Conservation (phyloP, 2,329 filamentous ascomycete genomes). For the Microascus cirrosus region DNA sequence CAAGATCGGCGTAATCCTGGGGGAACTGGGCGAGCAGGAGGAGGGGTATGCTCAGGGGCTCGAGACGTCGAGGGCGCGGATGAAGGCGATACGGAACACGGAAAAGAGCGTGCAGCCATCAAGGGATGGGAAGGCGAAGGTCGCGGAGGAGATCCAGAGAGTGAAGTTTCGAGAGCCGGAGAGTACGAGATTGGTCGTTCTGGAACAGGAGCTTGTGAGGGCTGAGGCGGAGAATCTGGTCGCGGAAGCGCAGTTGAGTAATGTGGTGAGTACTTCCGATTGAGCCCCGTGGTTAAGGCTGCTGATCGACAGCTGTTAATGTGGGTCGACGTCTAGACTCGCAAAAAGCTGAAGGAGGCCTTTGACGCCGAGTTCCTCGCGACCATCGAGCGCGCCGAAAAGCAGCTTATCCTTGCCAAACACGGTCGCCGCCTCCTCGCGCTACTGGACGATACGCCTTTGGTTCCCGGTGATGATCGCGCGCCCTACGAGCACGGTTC, state of each 20-base stretch:
- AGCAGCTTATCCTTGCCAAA: constrained; percentile 87
- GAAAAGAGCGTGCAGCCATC: constrained; percentile 92
- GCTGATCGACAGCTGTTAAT: background rate
- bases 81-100: constrained; percentile 92
- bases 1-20: constrained; percentile 86
- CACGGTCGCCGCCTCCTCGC: constrained; percentile 78
- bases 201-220: constrained; percentile 93
- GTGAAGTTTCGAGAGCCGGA: constrained; percentile 87
- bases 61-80: constrained; percentile 68
- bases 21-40: constrained; percentile 90
- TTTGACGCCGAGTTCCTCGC: constrained; percentile 82
- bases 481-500: constrained; percentile 53
- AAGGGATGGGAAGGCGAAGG: constrained; percentile 75
- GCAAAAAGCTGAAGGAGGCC: constrained; percentile 91
- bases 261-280: constrained; percentile 55
- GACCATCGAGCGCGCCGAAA: constrained; percentile 91
- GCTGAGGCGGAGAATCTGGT: constrained; percentile 94
- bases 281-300: background rate
- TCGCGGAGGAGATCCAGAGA: constrained; percentile 84
- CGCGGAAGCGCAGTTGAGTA: constrained; percentile 91
- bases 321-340: constrained; percentile 47
- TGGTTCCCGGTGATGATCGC: constrained; percentile 74
- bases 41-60: constrained; percentile 76
- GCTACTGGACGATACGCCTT: constrained; percentile 78
- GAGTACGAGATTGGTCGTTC: constrained; percentile 65